Conservation (phyloP, 2,329 filamentous ascomycete species). For the Fusarium odoratissimum region DNA sequence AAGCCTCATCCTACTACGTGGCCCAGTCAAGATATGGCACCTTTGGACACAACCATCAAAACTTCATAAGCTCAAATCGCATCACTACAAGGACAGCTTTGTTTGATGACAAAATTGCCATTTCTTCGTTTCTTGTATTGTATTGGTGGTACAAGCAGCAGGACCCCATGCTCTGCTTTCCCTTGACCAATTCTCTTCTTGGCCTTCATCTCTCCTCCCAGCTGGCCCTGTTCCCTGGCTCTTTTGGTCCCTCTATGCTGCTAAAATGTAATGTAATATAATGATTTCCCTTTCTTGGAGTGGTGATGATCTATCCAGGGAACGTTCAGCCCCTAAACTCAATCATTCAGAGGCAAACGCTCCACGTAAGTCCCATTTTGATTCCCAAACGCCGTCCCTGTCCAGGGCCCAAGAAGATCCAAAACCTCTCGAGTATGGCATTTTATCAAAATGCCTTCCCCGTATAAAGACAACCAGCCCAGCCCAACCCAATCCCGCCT, state of each 20-base stretch:
- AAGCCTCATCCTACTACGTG: background rate
- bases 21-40: background rate
- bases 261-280: slow-evolving; percentile 36
- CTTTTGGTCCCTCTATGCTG: slow-evolving; percentile 45
- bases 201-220: slow-evolving; percentile 13
- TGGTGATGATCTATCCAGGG: slow-evolving; percentile 62
- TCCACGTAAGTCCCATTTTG: slow-evolving; percentile 41
- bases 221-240: slow-evolving; percentile 31
- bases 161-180: slow-evolving; percentile 42
- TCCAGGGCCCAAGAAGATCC: slow-evolving; percentile 32
- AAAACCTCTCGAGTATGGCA: slow-evolving; percentile 32
- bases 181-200: slow-evolving; percentile 31
- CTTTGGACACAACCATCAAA: background rate
- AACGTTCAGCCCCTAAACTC: slow-evolving; percentile 42
- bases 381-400: slow-evolving; percentile 46
- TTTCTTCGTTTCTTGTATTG: slow-evolving; percentile 35
- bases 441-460: slow-evolving; percentile 30
- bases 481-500: background rate
- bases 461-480: slow-evolving; percentile 33
- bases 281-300: slow-evolving; percentile 53
- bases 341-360: slow-evolving; percentile 42
- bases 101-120: slow-evolving; percentile 24
- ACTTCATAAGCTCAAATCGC: background rate
- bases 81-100: slow-evolving; percentile 2
- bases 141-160: slow-evolving; percentile 50